Base-by-base conservation (phyloP, 371 early-diverging fungal genomes). In the Chytridium lagenaria region DNA sequence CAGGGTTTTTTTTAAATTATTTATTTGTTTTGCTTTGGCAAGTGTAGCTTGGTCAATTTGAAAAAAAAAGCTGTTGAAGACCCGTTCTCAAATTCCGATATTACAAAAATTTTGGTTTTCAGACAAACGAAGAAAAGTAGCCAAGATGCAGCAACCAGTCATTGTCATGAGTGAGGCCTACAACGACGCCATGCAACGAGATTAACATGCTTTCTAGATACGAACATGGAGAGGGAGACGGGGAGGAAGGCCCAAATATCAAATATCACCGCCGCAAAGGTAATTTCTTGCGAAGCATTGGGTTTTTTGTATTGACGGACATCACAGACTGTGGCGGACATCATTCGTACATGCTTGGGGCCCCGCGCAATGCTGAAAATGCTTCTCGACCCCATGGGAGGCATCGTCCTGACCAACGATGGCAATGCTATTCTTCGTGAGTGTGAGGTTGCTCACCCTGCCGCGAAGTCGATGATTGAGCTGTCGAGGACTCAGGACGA, bases 361-460 rank as follows among this genome's bases (percentile, higher is more conserved):
- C 99, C 99, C 31, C 91, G 95, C 64, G 94, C 99, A 33, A 99
- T 99, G 99, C 91, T 99, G 70, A 99, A 99, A 87, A 99, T 99
- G 99, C 87, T 99, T 72, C 85, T 99, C 74, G 99, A 99, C 83
- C 98, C 99, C 59, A 99, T 99, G 96, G 99, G 99, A 77, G 97
- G 99, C 51, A 95, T 99, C 73, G 96, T 99, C 37, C 84, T 99
- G 77, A 99, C 99, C 65, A 99, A 99, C 86, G 99, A 99, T 83
- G 99, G 99, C 72, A 98, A 99, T 84, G 96, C 99, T 28, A 99
- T 99, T 74, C 88, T 99, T 75, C 91, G 99, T 81, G 99, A 99
- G 86, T 92, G 97, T 80, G 99, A 99, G 86, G 99, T 99, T 30
- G 94, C 96, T 44, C 99, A 99, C 86, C 99, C 99, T 50, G 99